Conservation (phyloP, 2,329 filamentous ascomycete genomes). For the Alternaria brassicae region DNA sequence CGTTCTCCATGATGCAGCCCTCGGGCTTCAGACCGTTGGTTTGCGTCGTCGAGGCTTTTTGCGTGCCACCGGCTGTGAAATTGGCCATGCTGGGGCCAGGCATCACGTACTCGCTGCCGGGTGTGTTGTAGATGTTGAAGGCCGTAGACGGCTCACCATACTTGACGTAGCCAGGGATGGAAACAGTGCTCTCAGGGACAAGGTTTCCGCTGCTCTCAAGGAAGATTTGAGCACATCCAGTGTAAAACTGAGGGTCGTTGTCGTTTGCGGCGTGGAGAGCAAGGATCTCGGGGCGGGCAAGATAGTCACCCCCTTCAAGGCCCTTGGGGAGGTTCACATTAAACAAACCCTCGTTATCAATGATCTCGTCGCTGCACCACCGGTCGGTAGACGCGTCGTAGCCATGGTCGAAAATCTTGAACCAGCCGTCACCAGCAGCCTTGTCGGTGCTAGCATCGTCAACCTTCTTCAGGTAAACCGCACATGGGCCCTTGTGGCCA, state of each 20-base stretch:
- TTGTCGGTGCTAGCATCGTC: constrained; percentile 61
- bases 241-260: constrained; percentile 71
- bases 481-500: constrained; percentile 72
- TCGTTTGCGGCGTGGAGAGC: constrained; percentile 69
- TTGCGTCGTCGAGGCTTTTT: constrained; percentile 41
- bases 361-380: constrained; percentile 76
- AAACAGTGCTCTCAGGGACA: constrained; percentile 61
- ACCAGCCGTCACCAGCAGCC: constrained; percentile 71
- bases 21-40: constrained; percentile 61
- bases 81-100: constrained; percentile 65
- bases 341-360: constrained; percentile 68
- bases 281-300: constrained; percentile 74
- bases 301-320: constrained; percentile 71
- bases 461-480: constrained; percentile 77
- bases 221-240: constrained; percentile 75
- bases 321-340: constrained; percentile 67
- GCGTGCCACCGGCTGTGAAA: constrained; percentile 42
- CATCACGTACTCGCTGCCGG: constrained; percentile 58
- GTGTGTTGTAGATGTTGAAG: constrained; percentile 68
- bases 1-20: constrained; percentile 69
- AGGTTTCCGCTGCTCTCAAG: constrained; percentile 61
- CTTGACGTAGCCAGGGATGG: constrained; percentile 71
- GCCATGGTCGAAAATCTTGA: constrained; percentile 77
- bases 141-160: constrained; percentile 62
- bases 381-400: constrained; percentile 63